Evolutionary conservation across 192 early-diverging fungal genomes (phyloP).

Genomic region (Coemansia sp.): DNA sequence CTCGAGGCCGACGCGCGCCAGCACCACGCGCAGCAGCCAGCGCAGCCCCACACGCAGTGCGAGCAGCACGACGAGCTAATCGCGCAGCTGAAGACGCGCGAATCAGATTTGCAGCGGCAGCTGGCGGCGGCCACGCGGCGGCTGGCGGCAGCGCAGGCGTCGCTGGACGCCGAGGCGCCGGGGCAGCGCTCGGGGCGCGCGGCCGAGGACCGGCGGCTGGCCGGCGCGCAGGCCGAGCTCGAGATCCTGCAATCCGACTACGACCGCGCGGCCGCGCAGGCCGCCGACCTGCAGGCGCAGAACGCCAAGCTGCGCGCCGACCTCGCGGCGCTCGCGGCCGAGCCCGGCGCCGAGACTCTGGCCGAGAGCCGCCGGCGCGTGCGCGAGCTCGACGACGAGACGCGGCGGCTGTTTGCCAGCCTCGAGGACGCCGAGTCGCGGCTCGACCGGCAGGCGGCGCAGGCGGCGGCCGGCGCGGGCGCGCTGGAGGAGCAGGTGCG

Average conservation of each 20-base stretch:
- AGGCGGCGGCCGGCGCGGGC: conserved; percentile 3
- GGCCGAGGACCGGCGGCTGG: conserved; percentile 72
- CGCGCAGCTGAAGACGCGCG: conserved; percentile 74
- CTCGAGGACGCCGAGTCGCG: conserved; percentile 36
- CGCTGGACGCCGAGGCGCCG: conserved; percentile 70
- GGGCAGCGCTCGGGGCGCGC: conserved; percentile 55
- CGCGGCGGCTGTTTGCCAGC: conserved; percentile 21
- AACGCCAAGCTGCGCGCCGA: conserved; percentile 57
- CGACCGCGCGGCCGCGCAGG: conserved; percentile 71
- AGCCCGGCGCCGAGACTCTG: conserved; percentile 24
- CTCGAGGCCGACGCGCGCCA: too few relatives aligned
- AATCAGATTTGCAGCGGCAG: conserved; percentile 77
- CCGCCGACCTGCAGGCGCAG: conserved; percentile 64
- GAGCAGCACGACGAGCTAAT: conserved; percentile 77
- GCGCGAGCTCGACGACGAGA: conserved; percentile 32
- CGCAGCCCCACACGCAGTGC: conserved; percentile 64
- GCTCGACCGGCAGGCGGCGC: conserved; percentile 22
- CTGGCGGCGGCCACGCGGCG: conserved; percentile 75
- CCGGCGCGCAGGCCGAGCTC: conserved; percentile 76
- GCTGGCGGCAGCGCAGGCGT: conserved; percentile 60
- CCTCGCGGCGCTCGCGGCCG: conserved; percentile 27
- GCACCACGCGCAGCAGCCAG: too few relatives aligned
- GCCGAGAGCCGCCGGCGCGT: conserved; percentile 39
- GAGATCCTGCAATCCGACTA: conserved; percentile 84
- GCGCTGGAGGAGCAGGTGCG: conserved; percentile 23